Conservation (phyloP, 345 rosid genomes). For the Populus alba region DNA sequence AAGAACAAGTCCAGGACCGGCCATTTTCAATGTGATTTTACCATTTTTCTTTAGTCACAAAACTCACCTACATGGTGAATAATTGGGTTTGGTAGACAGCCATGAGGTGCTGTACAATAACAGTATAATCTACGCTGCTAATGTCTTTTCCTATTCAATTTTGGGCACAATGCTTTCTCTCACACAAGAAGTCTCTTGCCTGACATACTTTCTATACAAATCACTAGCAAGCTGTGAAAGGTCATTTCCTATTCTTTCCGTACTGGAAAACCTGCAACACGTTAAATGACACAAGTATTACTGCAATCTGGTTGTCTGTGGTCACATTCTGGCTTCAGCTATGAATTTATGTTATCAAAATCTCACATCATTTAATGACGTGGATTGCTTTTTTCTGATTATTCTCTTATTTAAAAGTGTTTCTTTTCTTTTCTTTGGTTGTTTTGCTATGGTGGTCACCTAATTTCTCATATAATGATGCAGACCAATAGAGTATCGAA, state of each 20-base stretch:
- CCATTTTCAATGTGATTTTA: background rate
- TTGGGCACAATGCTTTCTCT: background rate
- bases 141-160: background rate
- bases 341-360: background rate
- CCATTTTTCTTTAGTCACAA: background rate
- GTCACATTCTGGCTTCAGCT: background rate
- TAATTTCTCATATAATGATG: slow-evolving; percentile 21
- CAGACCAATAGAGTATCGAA: slow-evolving; percentile 81
- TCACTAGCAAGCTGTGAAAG: background rate
- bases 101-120: background rate
- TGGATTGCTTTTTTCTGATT: background rate
- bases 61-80: background rate
- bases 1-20: background rate
- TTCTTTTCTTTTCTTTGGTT: background rate
- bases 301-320: background rate
- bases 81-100: background rate
- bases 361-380: background rate
- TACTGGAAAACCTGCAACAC: background rate
- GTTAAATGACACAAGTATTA: background rate
- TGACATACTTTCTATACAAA: background rate
- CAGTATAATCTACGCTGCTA: background rate
- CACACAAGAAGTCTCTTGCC: background rate
- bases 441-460: background rate
- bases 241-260: background rate
- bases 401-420: background rate